Conservation (phyloP, 2,329 filamentous ascomycete species). For the Mycosphaerelloides madeirae region DNA sequence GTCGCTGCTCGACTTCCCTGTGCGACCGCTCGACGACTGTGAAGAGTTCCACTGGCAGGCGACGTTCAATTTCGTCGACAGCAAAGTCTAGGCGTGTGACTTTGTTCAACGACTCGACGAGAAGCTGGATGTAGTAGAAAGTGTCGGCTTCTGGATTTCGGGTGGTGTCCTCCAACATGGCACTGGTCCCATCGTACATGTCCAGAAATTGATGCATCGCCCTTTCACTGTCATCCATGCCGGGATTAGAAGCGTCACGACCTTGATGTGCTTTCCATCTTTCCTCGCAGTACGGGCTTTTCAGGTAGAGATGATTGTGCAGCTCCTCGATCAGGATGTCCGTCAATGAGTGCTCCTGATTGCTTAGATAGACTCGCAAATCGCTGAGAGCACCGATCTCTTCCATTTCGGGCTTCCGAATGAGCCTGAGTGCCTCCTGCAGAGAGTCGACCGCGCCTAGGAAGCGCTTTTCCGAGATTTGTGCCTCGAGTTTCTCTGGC, state of each 20-base stretch:
- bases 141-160: conserved; percentile 94
- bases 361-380: conserved; percentile 78
- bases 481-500: conserved; percentile 86
- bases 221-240: conserved; percentile 45
- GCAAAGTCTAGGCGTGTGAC: conserved; percentile 80
- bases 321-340: conserved; percentile 97
- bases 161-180: conserved; percentile 77
- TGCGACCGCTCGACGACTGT: conserved; percentile 92
- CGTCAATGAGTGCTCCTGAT: conserved; percentile 86
- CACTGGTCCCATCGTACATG: conserved; percentile 49
- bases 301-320: conserved; percentile 94
- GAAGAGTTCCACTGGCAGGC: conserved; percentile 89
- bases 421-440: conserved; percentile 76
- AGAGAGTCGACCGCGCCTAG: conserved; percentile 87
- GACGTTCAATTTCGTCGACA: conserved; percentile 85
- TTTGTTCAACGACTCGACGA: conserved; percentile 86
- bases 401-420: conserved; percentile 83
- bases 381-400: conserved; percentile 85
- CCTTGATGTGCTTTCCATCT: conserved; percentile 82
- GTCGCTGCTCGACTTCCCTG: conserved; percentile 84
- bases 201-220: conserved; percentile 55
- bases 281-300: conserved; percentile 95
- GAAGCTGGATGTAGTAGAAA: conserved; percentile 82
- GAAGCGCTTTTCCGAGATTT: conserved; percentile 95
- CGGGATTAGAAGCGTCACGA: conserved; percentile 32